Base-by-base conservation (phyloP, 345 rosid species). In the Euphorbia lathyris region DNA sequence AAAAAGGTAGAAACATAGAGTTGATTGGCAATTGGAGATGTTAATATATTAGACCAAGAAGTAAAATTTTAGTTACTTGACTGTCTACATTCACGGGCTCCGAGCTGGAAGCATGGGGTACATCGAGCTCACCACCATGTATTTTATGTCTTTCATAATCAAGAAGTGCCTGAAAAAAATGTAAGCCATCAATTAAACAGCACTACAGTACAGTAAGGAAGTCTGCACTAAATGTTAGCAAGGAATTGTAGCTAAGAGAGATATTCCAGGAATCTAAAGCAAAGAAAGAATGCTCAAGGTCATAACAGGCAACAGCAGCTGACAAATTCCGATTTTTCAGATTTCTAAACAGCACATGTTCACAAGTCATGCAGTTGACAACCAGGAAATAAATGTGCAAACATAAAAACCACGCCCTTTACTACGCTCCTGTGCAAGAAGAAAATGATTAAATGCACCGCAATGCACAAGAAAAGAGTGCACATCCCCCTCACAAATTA, bases 61-160 rank as follows among this genome's bases (percentile, higher is more conserved):
- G 20, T 25, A n/a, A 34, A 38, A 16, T 36, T 68, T 26, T 29
- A 58, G 76, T 25, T 82, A 91, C 97, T 89, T 80, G 94, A 79
- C 72, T 88, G 70, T 87, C 90, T 40, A 76, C 83, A 68, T 58
- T 74, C 80, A 73, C 59, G 34, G 93, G 80, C 74, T 85, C 92
- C 22, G 79, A 48, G 7, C 79, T 84, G 58, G 83, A 72, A 63
- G 89, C 73, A 81, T 82, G 73, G 58, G 86, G 83, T 69, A 82
- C 58, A 59, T 64, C 77, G 67, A 84, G 79, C 82, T 89, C 97
- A 69, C 93, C 94, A 63, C 79, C 83, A 59, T 36, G 52, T 58
- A 77, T 84, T 78, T 88, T 88, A 65, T 85, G 91, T 81, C 89
- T 87, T 79, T 94, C 97, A 79, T 87, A 94, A 65, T 94, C 98